Conservation (phyloP, 2,329 filamentous ascomycete genomes). For the Lecanosticta acicola region DNA sequence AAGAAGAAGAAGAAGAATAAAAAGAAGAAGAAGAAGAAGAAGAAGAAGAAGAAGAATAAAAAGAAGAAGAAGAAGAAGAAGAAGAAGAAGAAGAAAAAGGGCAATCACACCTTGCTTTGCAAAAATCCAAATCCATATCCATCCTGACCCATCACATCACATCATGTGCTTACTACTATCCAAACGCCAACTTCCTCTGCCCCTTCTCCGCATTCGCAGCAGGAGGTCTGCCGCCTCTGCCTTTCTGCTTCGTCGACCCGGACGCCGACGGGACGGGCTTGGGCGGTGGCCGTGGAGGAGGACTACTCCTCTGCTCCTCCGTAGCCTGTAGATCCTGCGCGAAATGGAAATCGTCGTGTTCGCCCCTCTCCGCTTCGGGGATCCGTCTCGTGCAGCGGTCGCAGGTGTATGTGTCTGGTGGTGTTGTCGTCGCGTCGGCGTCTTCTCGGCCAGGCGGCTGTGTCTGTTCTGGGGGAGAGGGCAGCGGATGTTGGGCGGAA, state of each 20-base stretch:
- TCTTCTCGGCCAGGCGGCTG: neutral
- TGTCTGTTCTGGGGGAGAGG: slow-evolving; percentile 20
- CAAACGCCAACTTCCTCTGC: slow-evolving; percentile 43
- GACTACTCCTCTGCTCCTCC: slow-evolving; percentile 53
- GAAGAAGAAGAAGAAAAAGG: neutral
- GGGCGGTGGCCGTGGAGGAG: slow-evolving; percentile 18
- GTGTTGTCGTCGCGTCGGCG: neutral
- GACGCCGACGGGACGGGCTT: slow-evolving; percentile 19
- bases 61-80: neutral
- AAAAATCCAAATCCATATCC: too few relatives aligned
- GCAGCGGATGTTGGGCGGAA: slow-evolving; percentile 8
- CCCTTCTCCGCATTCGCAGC: slow-evolving; percentile 37
- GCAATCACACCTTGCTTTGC: neutral
- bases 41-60: neutral
- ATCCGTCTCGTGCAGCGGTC: slow-evolving; percentile 59
- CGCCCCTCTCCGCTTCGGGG: slow-evolving; percentile 55
- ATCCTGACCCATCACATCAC: too few relatives aligned
- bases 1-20: neutral
- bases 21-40: neutral
- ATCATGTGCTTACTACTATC: slow-evolving; percentile 23
- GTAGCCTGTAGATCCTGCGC: slow-evolving; percentile 80
- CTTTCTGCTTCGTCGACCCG: slow-evolving; percentile 23
- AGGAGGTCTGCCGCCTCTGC: slow-evolving; percentile 37
- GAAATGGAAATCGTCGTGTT: slow-evolving; percentile 92
- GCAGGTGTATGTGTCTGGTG: slow-evolving; percentile 49